These are phyloP conservation scores for Suillus americanus DNA, from an alignment of 768 basidiomycete genomes.

Conservation along the genomic window DNA sequence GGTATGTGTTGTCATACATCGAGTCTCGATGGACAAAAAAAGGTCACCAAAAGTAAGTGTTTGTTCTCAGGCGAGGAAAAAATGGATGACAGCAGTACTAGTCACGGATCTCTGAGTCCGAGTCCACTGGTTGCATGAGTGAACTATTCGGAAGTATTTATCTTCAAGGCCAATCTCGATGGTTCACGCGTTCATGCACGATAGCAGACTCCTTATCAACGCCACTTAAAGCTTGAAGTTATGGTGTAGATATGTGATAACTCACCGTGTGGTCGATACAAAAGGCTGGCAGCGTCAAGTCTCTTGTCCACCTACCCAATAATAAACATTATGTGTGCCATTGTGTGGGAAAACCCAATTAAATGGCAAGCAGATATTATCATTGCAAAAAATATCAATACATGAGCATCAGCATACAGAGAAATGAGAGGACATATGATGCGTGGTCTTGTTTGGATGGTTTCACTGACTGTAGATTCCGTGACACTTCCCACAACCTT, in stretches of 20 bases:
- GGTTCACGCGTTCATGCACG: neutral
- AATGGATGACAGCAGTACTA: neutral
- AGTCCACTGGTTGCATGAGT: neutral
- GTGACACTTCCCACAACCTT: neutral
- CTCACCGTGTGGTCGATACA: neutral
- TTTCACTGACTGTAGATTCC: neutral
- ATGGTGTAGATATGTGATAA: neutral
- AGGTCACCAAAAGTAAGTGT: neutral
- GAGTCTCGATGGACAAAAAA: neutral
- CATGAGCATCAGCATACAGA: neutral
- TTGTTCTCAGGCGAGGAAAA: neutral
- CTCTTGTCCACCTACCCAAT: neutral
- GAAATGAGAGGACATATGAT: neutral
- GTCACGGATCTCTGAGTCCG: neutral
- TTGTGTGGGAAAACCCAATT: neutral
- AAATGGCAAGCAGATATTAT: neutral
- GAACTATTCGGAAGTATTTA: neutral
- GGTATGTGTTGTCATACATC: neutral
- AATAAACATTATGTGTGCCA: neutral
- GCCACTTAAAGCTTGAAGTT: neutral
- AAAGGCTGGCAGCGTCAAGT: neutral
- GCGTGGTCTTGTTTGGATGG: neutral
- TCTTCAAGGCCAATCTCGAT: neutral
- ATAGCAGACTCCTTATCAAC: neutral
- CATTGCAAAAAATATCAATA: neutral